phyloP scores from a whole-genome alignment of 768 basidiomycete species.

The Lactifluus volemus region DNA sequence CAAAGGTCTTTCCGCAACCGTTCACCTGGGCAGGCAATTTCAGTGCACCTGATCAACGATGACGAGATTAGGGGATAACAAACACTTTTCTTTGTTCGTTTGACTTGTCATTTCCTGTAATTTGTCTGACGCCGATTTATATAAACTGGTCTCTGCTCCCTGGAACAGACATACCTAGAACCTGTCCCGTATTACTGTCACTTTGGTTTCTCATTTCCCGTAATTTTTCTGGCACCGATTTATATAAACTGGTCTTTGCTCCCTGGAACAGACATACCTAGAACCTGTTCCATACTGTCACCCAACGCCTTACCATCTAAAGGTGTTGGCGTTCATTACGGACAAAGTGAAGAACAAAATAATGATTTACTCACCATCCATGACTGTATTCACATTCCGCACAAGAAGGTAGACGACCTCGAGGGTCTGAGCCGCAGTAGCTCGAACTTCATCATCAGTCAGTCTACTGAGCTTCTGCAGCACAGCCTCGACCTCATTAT shows the following conservation, averaged over 20 bases:
- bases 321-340: neutral
- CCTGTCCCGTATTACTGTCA: no score
- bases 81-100: neutral
- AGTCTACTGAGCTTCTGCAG: no score
- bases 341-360: neutral
- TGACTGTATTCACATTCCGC: no score
- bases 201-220: neutral
- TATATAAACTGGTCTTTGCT: neutral
- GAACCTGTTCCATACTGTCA: neutral
- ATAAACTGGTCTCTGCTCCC: neutral
- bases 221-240: neutral
- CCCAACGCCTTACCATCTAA: neutral
- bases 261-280: neutral
- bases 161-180: neutral
- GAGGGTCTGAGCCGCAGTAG: no score
- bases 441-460: no score
- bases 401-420: no score
- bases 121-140: neutral
- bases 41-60: neutral
- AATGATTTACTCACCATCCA: neutral
- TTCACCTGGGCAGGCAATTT: neutral
- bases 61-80: neutral
- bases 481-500: no score
- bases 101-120: neutral
- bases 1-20: neutral